Base-by-base conservation (phyloP, 2,329 filamentous ascomycete genomes). In the Verticillium longisporum region DNA sequence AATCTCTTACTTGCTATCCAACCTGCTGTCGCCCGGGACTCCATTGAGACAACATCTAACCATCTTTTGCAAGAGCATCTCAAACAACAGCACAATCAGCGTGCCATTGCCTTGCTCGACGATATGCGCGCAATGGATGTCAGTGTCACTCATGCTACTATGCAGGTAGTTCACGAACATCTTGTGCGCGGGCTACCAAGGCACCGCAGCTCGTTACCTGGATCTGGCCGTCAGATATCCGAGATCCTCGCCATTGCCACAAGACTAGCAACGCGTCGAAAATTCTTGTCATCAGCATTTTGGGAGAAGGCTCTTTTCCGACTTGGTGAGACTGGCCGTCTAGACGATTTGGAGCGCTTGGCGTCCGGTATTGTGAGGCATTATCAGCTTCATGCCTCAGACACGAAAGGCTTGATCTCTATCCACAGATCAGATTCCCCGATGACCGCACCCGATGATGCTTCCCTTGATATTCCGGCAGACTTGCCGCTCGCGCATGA, bases 371-470 rank as follows among this genome's bases (percentile, higher is more conserved):
- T 84, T 56, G 70, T 79, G 10, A 68, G 76, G 18, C 62, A 77
- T 50, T 78, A 80, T 64, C 65, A 66, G 31, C 33, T 6, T 61
- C 59, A n/a, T 63, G 45, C 9, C 69, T 67, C 66, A 60, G 67
- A 62, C n/a, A 55, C 66, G 6, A 62, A 66, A 45, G 70, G 69
- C 60, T 67, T 79, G 41, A 70, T 82, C 37, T 77, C 77, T 0
- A 71, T 83, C 33, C 77, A 83, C 60, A 66, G 70, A 4, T 66
- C 69, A 6, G 81, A 85, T 63, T 66, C 80, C 11, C 81, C 75
- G 36, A 50, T 58, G 6, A 55, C 37, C n/a, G 31, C 55, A 67
- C n/a, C 68, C 68, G 62, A 70, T 53, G 61, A 65, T 57, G 55
- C 67, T 10, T 67, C 6, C 1, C 14, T 56, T 33, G 58, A 63